Percentiles rank a stretch among this genome's conserved stretches.
These are phyloP conservation scores for Eustoma russellianum DNA, from an alignment of 257 asterid species.

Conservation along the genomic window DNA sequence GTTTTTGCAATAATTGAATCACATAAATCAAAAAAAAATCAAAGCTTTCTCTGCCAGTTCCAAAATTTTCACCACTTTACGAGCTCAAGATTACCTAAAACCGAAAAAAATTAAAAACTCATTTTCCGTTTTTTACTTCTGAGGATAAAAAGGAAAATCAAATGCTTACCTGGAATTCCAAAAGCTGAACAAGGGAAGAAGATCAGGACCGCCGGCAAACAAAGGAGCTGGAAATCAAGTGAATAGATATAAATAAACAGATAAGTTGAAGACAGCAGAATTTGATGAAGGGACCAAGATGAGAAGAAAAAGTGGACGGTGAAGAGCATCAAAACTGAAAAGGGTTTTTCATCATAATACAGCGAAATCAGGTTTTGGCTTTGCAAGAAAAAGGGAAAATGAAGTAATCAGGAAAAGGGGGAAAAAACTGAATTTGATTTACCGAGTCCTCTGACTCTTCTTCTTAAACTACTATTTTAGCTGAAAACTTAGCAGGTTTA, in stretches of 20 bases:
- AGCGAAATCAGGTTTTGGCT: conserved; percentile 2
- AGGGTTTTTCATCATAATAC: background rate
- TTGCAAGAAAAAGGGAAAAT: background rate
- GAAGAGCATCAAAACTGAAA: background rate
- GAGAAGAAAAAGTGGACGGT: background rate
- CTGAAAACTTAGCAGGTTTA: background rate
- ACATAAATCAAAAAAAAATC: conserved; percentile 1
- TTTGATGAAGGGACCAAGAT: background rate
- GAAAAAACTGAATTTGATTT: conserved; percentile 15
- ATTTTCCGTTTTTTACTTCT: no score
- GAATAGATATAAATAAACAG: background rate
- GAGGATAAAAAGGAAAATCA: background rate
- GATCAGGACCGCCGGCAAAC: conserved; percentile 1
- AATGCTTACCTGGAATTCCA: conserved; percentile 7
- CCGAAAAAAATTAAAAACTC: background rate
- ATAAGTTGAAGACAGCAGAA: background rate
- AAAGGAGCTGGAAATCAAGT: background rate
- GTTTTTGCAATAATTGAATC: background rate
- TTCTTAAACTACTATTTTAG: background rate
- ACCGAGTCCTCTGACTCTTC: conserved; percentile 11
- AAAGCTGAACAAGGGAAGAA: background rate
- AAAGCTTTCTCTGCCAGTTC: background rate
- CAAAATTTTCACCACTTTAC: background rate
- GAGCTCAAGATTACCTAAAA: no score
- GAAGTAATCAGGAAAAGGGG: background rate